Evolutionary conservation across 2,329 filamentous ascomycete species (phyloP), one percentile per base, ranked within the genome.

Genomic region (Leptographium radiaticola): DNA sequence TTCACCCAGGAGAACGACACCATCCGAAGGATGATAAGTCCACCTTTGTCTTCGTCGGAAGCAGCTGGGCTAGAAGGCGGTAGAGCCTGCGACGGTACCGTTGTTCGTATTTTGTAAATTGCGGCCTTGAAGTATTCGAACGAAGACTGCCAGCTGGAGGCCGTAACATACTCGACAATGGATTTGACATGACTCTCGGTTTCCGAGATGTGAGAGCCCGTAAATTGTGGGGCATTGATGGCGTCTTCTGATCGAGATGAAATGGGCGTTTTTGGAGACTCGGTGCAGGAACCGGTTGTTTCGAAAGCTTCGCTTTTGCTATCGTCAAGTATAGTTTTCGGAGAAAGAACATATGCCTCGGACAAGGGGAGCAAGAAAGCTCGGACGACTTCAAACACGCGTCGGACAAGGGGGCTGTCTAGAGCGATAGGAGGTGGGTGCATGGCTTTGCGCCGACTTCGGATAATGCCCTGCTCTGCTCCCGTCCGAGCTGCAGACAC

Each of bases 1-100:
- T 85, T 81, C 20, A 84, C 76, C 79, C 80, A 84, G 59, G 83
- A 77, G 62, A 76, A 83, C 16, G 79, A 76, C 31, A 85, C 68
- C 38, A 84, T 70, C 40, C 79, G 74, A 49, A 86, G 65, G 12
- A 78, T 70, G 18, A 80, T 71, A 13, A 84, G 68, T 2, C 76
- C 71, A 30, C 66, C 61, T 56, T 68, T 71, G 57, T 81, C 79
- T n/a, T 77, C 73, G 52, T 80, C 75, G 13, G 69, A 63, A 34
- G 67, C 61, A 18, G 64, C 62, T 1, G 65, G 59, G 25, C 66
- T 69, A 43, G 70, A 69, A 7, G 69, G 64, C 9, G 68, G 56
- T 12, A 64, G 65, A 25, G 66, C 64, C 51, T 75, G 73, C 1
- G 66, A 58, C 4, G 71, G 66, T 13, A 67, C 62, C 2, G 69